A percentile compares a stretch with the other conserved stretches of the same genome.
Conservation (phyloP, 2,329 filamentous ascomycete genomes). For the Bisporella sp. region DNA sequence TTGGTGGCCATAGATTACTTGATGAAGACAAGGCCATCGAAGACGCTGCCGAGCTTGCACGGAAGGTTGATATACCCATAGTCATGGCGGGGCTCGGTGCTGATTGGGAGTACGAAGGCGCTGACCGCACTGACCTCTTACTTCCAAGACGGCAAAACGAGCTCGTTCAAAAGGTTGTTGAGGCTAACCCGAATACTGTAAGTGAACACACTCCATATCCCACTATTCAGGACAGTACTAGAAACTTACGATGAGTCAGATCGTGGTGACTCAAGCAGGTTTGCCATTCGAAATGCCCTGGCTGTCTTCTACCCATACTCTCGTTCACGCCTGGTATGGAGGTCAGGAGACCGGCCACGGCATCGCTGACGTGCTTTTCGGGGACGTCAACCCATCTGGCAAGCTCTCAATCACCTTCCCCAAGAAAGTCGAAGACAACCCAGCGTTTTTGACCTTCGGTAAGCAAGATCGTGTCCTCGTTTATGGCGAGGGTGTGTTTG, state of each 20-base stretch:
- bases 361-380: conserved; percentile 72
- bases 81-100: neutral
- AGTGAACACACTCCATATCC: neutral
- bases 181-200: conserved; percentile 27
- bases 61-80: neutral
- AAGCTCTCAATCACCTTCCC: conserved; percentile 38
- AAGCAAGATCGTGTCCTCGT: conserved; percentile 49
- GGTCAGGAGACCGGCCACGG: conserved; percentile 82
- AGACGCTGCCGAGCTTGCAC: neutral
- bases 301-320: conserved; percentile 43
- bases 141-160: conserved; percentile 9
- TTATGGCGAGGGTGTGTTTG: conserved; percentile 57
- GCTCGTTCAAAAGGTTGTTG: conserved; percentile 42
- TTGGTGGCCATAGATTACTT: neutral
- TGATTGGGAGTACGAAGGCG: conserved; percentile 21
- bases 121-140: conserved; percentile 9
- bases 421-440: conserved; percentile 46
- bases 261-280: neutral
- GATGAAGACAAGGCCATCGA: neutral
- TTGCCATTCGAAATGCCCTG: conserved; percentile 35
- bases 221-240: too few relatives aligned
- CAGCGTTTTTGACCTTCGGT: conserved; percentile 50
- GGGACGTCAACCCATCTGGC: conserved; percentile 55
- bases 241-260: neutral
- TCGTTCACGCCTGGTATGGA: conserved; percentile 77